Evolutionary conservation across 2,329 filamentous ascomycete genomes (phyloP).

Genomic region (Botrytis fabae): DNA sequence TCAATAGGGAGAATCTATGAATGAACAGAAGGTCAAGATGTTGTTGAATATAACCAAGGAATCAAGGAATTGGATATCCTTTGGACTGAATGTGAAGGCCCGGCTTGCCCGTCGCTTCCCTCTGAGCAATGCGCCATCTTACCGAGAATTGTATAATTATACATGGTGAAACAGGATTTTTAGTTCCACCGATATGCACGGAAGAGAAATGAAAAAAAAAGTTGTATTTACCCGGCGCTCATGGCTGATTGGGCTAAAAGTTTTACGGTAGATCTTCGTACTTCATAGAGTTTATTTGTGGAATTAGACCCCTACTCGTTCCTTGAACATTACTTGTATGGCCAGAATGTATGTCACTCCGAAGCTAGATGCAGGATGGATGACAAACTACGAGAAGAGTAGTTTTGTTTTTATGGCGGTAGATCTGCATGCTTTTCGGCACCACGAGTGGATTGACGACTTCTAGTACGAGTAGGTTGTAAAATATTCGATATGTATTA

Average conservation of each 20-base stretch:
- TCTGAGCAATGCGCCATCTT: background rate
- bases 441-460: background rate
- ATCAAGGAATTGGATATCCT: background rate
- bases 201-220: background rate
- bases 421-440: background rate
- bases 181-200: too few species aligned
- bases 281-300: background rate
- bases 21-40: background rate
- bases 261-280: background rate
- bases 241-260: background rate
- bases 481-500: background rate
- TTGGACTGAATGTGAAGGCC: background rate
- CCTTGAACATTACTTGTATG: background rate
- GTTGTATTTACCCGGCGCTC: background rate
- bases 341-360: background rate
- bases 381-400: background rate
- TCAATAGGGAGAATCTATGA: background rate
- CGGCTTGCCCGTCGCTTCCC: too few species aligned
- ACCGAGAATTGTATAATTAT: fast-evolving
- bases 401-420: background rate
- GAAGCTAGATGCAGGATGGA: background rate
- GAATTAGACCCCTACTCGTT: background rate
- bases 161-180: too few species aligned
- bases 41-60: background rate
- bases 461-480: background rate